Evolutionary conservation across 345 rosid species (phyloP), one percentile per base, ranked within the genome.

Genomic region (Gossypium sturtianum): DNA sequence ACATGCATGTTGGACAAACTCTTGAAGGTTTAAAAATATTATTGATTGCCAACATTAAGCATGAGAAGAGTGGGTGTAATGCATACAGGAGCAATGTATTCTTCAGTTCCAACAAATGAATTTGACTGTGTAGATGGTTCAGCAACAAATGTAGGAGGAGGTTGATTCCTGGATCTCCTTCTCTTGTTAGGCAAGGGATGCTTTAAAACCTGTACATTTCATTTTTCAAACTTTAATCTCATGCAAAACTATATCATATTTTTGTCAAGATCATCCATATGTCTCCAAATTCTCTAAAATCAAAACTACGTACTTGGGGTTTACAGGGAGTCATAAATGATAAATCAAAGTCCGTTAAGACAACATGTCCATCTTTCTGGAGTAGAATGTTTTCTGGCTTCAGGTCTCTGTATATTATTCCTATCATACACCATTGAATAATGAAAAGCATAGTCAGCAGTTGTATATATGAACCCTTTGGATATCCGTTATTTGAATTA

Each of bases 351-450:
- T 95, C 99, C 1, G 94, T 88, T 79, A 95, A 75, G 61, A 93
- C 86, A 51, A 89, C 61, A 77, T 93, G 98, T 10, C 99, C 99
- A 61, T 93, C 95, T 84, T 89, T 86, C 80, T 87, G 88, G 74
- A 95, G 86, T 74, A 95, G 81, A 74, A 95, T 88, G 78, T 95
- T 95, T 82, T 95, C 99, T 59, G 98, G 99, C 92, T 95, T 95
- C 76, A 95, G 78, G 81, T 95, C 99, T 73, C 98, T 89, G 57
- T 95, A 93, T 57, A 91, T 83, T 41, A 95, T 91, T 78, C 99
- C 99, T 95, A 76, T 70, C 69, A 15, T 16, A 73, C 44, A 53
- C 13, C 59, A 66, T 41, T n/a, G 53, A 49, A 41, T 12, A 57
- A 16, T 3, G 63, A 56, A 60, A 34, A 66, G 27, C 13, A 65